Conservation (phyloP, 2,329 filamentous ascomycete species). For the Fusarium zealandicum region DNA sequence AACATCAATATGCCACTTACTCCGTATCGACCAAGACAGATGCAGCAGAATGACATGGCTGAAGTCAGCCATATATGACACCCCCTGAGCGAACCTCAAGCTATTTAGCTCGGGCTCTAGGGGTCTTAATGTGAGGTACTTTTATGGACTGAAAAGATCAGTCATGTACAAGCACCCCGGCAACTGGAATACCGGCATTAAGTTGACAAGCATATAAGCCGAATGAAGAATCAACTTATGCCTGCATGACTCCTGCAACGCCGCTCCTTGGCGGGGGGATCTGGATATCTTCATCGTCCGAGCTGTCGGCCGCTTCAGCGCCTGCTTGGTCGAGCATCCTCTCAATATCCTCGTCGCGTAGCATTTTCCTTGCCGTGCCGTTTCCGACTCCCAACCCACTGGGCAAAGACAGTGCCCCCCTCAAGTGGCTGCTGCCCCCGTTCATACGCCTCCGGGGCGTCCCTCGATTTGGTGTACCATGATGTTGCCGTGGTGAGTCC, state of each 20-base stretch:
- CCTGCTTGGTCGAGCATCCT: slow-evolving; percentile 63
- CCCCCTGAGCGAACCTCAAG: background rate
- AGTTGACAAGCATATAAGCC: background rate
- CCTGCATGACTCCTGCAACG: slow-evolving; percentile 43
- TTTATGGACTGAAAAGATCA: background rate
- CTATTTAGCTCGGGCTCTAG: too few relatives aligned
- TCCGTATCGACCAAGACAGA: background rate
- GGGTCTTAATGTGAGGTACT: too few relatives aligned
- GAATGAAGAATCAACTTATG: slow-evolving; percentile 15
- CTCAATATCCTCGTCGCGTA: slow-evolving; percentile 65
- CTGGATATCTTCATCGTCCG: slow-evolving; percentile 65
- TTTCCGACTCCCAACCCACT: slow-evolving; percentile 54
- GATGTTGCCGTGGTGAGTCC: slow-evolving; percentile 46
- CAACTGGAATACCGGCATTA: background rate
- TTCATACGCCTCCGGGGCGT: slow-evolving; percentile 55
- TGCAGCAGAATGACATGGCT: background rate
- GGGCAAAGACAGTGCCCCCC: slow-evolving; percentile 57
- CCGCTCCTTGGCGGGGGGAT: slow-evolving; percentile 49
- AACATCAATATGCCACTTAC: background rate
- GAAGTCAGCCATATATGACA: background rate
- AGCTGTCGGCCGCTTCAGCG: slow-evolving; percentile 59
- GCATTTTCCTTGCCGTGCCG: slow-evolving; percentile 46
- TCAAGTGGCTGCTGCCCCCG: slow-evolving; percentile 48
- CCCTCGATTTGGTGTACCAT: slow-evolving; percentile 42
- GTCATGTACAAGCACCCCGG: background rate